phyloP scores from a whole-genome alignment of 306 rosid genomes.

The Corylus americana region DNA sequence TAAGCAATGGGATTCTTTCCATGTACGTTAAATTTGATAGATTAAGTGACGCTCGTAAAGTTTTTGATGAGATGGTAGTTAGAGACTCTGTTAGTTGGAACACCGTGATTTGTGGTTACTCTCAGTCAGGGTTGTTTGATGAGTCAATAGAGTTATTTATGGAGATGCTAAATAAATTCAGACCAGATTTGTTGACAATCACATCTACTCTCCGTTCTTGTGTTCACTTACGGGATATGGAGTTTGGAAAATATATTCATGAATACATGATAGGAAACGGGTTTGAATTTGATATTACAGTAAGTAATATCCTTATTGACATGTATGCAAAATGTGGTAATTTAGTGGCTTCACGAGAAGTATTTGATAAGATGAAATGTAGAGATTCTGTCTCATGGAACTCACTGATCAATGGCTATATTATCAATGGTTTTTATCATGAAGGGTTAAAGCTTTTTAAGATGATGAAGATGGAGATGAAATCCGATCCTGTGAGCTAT shows the following conservation, averaged over 20 bases:
- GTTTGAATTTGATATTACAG: constrained; percentile 39
- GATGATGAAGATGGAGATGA: constrained; percentile 28
- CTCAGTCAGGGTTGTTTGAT: constrained; percentile 31
- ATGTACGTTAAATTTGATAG: constrained; percentile 36
- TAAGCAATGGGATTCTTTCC: constrained; percentile 41
- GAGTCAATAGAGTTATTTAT: constrained; percentile 29
- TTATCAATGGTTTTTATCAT: constrained; percentile 18
- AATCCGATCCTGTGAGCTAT: constrained; percentile 32
- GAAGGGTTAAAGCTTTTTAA: constrained; percentile 33
- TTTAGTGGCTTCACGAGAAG: constrained; percentile 42
- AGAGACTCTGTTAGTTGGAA: constrained; percentile 67
- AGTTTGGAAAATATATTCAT: constrained; percentile 46
- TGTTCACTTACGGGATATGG: constrained; percentile 30
- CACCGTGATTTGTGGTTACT: constrained; percentile 58
- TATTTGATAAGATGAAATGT: constrained; percentile 47
- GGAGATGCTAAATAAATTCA: constrained; percentile 34
- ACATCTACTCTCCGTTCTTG: constrained; percentile 39
- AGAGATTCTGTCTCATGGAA: constrained; percentile 60
- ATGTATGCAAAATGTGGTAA: constrained; percentile 59
- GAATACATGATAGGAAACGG: constrained; percentile 45
- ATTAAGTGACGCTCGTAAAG: constrained; percentile 27
- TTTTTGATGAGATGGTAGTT: constrained; percentile 54
- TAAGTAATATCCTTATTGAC: constrained; percentile 43
- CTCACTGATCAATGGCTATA: constrained; percentile 54
- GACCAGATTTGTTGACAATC: constrained; percentile 36